phyloP scores from a whole-genome alignment of 805 yeast genomes.

The Candida nanaspora region DNA sequence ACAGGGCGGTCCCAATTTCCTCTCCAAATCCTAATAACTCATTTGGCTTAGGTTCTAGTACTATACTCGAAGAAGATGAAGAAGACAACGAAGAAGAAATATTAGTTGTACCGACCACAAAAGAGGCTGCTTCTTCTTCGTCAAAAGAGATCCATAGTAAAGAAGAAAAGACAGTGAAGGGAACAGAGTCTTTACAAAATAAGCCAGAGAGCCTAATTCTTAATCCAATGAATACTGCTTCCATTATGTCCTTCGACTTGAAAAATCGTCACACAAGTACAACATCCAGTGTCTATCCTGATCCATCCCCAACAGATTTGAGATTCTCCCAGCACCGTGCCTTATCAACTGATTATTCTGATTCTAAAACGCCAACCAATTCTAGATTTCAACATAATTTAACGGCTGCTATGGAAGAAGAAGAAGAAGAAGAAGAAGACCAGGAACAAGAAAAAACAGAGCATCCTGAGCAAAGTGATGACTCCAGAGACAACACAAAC shows the following conservation, averaged over 20 bases:
- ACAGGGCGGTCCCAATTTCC: slow-evolving; percentile 14
- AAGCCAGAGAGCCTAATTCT: not conserved
- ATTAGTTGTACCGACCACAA: too few relatives aligned
- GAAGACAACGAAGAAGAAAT: not conserved
- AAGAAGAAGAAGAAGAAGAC: too few relatives aligned
- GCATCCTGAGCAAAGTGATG: not conserved
- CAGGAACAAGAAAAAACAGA: too few relatives aligned
- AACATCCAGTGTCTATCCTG: slow-evolving; percentile 12
- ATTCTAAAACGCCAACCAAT: not conserved
- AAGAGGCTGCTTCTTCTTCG: too few relatives aligned
- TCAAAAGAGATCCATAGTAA: too few relatives aligned
- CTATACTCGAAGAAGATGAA: not conserved
- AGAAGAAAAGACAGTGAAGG: too few relatives aligned
- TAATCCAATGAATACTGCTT: not conserved
- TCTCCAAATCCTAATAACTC: slow-evolving; percentile 14
- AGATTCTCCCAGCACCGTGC: slow-evolving; percentile 3
- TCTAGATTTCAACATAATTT: too few relatives aligned
- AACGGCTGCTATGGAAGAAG: too few relatives aligned
- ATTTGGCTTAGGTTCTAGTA: too few relatives aligned
- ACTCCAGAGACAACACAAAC: not conserved
- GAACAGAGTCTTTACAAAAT: not conserved
- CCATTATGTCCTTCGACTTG: not conserved
- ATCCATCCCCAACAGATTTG: not conserved
- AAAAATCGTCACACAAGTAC: slow-evolving; percentile 6
- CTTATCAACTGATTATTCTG: slow-evolving; percentile 6